Evolutionary conservation across 1,284 basidiomycete genomes (phyloP), one percentile per base, ranked within the genome.

Genomic region (Ustilago nuda): DNA sequence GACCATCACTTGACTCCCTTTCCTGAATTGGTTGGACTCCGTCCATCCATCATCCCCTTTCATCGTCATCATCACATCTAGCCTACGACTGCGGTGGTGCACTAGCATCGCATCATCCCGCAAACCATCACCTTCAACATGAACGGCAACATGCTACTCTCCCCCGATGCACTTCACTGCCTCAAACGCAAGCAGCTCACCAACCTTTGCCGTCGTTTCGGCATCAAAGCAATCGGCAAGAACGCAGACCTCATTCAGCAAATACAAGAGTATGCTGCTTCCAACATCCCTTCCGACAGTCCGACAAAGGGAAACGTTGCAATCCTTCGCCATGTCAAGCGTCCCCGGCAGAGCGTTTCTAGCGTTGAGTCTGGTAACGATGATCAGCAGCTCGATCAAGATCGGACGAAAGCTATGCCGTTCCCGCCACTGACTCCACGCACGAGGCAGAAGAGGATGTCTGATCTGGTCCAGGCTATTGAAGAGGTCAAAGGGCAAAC

Each of bases 141-240:
- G 70, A 63, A 64, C 57, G 50, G 51, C 69, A 70, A 58, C 57
- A 54, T 78, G 61, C 67, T 79, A 4, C 66, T 80, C 48, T 75
- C 75, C 12, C 76, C 79, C 5, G 73, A 80, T 41, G 73, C 70
- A 19, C 64, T 80, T 19, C 79, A 76, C 59, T 77, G 77, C 56
- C 76, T 80, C 57, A 80, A 80, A 48, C 65, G 79, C 56, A 74
- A 78, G 37, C 79, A 80, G 67, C 72, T 80, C 62, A 69, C 72
- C 64, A 79, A 66, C 57, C 76, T 80, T 9, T 80, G 79, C 62
- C 37, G 68, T 2, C 63, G 79, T 6, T 69, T 80, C 56, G 79
- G 66, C 19, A 70, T 80, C 64, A 80, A 79, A 46, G 76, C 77
- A 1, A 55, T 59, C 23, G 79, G 79, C 51, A 80, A 78, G 30